phyloP scores from a whole-genome alignment of 23 red algal species.

The Gracilaria domingensis region DNA sequence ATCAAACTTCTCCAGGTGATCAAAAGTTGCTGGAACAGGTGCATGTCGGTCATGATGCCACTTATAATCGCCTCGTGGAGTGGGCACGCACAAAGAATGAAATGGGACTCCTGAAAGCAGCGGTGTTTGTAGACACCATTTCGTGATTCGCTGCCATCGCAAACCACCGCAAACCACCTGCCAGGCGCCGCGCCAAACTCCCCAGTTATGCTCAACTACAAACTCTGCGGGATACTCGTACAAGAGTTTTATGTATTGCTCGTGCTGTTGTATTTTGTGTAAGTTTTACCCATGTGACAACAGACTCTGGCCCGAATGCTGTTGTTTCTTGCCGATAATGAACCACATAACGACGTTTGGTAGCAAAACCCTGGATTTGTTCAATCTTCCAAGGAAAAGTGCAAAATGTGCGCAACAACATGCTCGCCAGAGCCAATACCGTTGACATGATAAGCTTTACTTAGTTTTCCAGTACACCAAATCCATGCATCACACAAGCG shows the following conservation, averaged over 20 bases:
- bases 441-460: slow-evolving; percentile 2
- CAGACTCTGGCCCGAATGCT: too few relatives aligned
- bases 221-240: too few relatives aligned
- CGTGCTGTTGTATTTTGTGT: too few relatives aligned
- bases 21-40: background rate
- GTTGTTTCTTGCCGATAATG: too few relatives aligned
- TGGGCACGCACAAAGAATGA: background rate
- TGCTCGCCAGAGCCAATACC: too few relatives aligned
- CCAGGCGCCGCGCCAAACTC: too few relatives aligned
- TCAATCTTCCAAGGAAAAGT: too few relatives aligned
- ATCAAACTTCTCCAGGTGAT: background rate
- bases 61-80: background rate
- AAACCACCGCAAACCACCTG: background rate
- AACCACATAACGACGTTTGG: too few relatives aligned
- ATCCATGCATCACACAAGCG: background rate
- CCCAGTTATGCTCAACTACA: background rate
- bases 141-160: background rate
- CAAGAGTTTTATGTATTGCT: too few relatives aligned
- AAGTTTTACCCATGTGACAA: too few relatives aligned
- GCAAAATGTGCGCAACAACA: too few relatives aligned
- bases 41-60: background rate
- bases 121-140: background rate
- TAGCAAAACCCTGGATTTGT: too few relatives aligned
- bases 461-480: background rate
- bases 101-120: background rate